phyloP scores from a whole-genome alignment of 108 stramenopile species.

The Skeletonema tropicum region DNA sequence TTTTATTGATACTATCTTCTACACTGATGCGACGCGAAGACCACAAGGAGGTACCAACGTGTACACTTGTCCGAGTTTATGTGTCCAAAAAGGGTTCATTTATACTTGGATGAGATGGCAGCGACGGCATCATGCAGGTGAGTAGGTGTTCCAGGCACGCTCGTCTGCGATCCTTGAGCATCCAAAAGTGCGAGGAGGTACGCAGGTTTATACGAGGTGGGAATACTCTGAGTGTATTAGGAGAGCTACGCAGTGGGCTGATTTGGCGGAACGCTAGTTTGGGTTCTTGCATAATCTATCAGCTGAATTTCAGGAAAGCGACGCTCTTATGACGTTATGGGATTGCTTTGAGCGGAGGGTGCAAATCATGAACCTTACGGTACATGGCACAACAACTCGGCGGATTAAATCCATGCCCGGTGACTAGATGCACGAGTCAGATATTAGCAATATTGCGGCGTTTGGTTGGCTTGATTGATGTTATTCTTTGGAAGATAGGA shows the following conservation, averaged over 20 bases:
- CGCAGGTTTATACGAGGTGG: slow-evolving; percentile 26
- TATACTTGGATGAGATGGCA: too few relatives aligned
- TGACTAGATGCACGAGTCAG: slow-evolving; percentile 24
- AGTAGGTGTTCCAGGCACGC: neutral
- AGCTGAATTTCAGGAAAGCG: slow-evolving; percentile 31
- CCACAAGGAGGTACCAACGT: slow-evolving; percentile 31
- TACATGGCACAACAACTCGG: slow-evolving; percentile 42
- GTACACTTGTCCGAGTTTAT: slow-evolving; percentile 18
- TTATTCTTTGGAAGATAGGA: slow-evolving; percentile 24
- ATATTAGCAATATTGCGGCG: slow-evolving; percentile 50
- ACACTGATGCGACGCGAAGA: slow-evolving; percentile 43
- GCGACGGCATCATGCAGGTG: neutral
- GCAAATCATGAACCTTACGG: slow-evolving; percentile 42
- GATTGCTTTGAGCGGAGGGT: slow-evolving; percentile 49
- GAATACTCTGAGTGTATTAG: slow-evolving; percentile 23
- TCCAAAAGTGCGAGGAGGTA: slow-evolving; percentile 22
- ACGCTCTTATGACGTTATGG: slow-evolving; percentile 46
- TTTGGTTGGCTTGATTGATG: slow-evolving; percentile 59
- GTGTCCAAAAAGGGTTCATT: slow-evolving; percentile 43
- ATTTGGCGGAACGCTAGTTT: slow-evolving; percentile 45
- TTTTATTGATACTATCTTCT: slow-evolving; percentile 20
- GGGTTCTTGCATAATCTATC: slow-evolving; percentile 42
- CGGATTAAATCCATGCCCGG: slow-evolving; percentile 39
- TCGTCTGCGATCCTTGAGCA: slow-evolving; percentile 27
- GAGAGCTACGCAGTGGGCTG: slow-evolving; percentile 40